Conservation (phyloP, 495 filamentous ascomycete species). For the Parathielavia appendiculata region DNA sequence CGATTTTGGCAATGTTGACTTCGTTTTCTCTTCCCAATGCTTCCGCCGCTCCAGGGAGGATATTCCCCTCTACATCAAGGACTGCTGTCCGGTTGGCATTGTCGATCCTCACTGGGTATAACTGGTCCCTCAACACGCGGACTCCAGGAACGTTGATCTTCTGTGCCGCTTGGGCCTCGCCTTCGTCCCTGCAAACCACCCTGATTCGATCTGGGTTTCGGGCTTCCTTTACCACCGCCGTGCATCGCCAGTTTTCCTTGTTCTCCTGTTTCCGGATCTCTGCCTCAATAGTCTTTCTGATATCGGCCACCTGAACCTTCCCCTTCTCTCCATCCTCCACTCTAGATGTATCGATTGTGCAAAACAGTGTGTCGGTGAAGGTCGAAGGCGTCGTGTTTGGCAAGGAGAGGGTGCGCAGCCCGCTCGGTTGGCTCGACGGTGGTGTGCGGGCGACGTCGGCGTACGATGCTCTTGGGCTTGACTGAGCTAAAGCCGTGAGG, state of each 20-base stretch:
- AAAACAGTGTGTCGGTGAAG: background rate
- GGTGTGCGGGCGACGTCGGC: background rate
- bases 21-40: background rate
- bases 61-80: too few relatives aligned
- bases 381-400: background rate
- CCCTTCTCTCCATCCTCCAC: background rate
- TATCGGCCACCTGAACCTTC: background rate
- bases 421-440: background rate
- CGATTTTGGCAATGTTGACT: background rate
- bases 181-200: conserved; percentile 5
- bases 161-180: conserved; percentile 1
- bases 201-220: conserved; percentile 1
- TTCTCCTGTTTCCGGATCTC: background rate
- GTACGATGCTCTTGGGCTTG: background rate
- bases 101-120: too few relatives aligned
- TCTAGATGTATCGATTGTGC: background rate
- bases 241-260: too few relatives aligned
- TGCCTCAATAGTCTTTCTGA: conserved; percentile 6
- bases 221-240: conserved; percentile 3
- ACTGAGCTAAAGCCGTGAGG: background rate
- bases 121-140: background rate
- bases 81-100: too few relatives aligned
- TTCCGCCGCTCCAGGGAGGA: background rate
- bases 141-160: background rate
- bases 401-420: background rate